phyloP scores from a whole-genome alignment of 2,329 filamentous ascomycete genomes.

The Fusarium sp. region DNA sequence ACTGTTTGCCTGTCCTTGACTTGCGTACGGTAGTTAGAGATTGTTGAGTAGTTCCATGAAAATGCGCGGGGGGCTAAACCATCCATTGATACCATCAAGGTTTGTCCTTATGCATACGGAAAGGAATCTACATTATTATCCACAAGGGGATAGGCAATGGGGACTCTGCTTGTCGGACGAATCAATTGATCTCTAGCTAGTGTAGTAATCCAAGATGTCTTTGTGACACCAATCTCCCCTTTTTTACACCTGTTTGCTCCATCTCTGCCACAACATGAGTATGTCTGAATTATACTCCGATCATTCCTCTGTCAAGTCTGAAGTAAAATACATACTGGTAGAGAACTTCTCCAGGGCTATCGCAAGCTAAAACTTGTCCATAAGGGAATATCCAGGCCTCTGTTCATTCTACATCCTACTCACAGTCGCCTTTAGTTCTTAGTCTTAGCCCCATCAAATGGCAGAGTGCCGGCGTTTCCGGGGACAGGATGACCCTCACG shows the following conservation, averaged over 20 bases:
- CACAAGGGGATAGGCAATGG: not conserved
- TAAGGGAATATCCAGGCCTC: not conserved
- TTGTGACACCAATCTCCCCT: not conserved
- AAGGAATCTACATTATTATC: too few relatives aligned
- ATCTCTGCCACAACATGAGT: not conserved
- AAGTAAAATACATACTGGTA: not conserved
- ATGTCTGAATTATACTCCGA: not conserved
- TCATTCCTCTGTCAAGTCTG: not conserved
- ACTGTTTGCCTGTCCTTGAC: too few relatives aligned
- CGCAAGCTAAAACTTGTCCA: not conserved
- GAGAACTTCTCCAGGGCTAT: not conserved
- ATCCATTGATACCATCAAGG: too few relatives aligned
- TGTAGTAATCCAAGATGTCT: not conserved
- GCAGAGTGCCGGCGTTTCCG: not conserved
- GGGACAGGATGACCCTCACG: not conserved
- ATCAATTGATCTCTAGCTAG: not conserved
- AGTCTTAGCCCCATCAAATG: too few relatives aligned
- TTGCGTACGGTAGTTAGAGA: too few relatives aligned
- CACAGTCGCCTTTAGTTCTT: not conserved
- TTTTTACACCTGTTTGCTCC: too few relatives aligned
- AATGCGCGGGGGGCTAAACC: accelerated
- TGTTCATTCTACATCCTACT: not conserved
- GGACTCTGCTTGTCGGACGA: not conserved
- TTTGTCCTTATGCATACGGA: not conserved
- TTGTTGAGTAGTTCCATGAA: not conserved